These are phyloP conservation scores for Fraxinus americana DNA, from an alignment of 257 asterid species.

Conservation along the genomic window DNA sequence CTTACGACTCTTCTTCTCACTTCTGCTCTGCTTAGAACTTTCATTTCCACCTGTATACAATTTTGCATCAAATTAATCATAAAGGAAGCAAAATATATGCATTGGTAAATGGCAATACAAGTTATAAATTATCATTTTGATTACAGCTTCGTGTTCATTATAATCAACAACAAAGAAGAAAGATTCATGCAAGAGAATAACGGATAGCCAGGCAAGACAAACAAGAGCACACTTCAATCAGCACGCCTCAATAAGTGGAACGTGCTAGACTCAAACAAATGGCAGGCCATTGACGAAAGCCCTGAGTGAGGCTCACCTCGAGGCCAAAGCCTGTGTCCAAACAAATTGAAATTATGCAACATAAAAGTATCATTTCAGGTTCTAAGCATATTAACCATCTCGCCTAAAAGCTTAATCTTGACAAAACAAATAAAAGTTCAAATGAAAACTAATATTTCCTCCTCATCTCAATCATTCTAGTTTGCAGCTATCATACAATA, in stretches of 20 bases:
- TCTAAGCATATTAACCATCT: neutral
- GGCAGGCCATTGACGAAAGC: too few relatives aligned
- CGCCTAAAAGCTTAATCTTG: neutral
- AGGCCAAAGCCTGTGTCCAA: neutral
- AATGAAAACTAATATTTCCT: neutral
- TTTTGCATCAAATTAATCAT: neutral
- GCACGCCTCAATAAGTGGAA: neutral
- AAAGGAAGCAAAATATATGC: neutral
- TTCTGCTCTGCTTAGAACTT: slow-evolving; percentile 85
- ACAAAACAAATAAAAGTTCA: neutral
- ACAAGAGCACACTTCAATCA: neutral
- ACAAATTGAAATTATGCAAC: neutral
- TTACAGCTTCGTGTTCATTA: neutral
- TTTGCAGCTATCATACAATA: neutral
- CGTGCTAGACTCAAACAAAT: neutral
- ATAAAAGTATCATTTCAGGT: neutral
- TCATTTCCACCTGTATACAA: slow-evolving; percentile 48
- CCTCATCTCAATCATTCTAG: neutral
- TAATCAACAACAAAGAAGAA: neutral
- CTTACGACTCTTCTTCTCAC: slow-evolving; percentile 95
- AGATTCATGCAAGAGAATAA: neutral
- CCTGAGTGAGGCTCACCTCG: neutral
- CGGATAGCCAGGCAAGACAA: neutral
- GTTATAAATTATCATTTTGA: neutral
- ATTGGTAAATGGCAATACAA: neutral